These are phyloP conservation scores for Cercospora brassicicola DNA, from an alignment of 2,329 filamentous ascomycete species.

Conservation along the genomic window DNA sequence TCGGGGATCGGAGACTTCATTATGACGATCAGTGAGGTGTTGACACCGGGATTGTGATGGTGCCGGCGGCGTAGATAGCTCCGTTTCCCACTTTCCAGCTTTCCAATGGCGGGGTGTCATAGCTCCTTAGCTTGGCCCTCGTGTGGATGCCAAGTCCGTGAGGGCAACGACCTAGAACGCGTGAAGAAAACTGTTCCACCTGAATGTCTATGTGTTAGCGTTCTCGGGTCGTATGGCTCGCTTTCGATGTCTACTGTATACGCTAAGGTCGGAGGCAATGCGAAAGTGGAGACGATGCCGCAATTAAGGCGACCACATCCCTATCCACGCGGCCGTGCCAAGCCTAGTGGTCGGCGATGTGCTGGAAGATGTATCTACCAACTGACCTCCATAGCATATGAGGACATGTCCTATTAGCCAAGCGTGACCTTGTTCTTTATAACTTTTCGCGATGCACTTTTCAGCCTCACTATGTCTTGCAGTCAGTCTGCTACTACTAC, in stretches of 20 bases:
- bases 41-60: background rate
- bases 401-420: no score
- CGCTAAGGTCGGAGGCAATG: background rate
- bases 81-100: background rate
- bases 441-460: no score
- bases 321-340: background rate
- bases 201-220: no score
- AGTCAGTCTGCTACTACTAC: no score
- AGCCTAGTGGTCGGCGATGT: background rate
- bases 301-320: background rate
- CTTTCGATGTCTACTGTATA: background rate
- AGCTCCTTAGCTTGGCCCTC: background rate
- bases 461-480: no score
- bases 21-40: background rate
- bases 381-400: no score
- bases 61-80: background rate
- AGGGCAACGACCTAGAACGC: no score
- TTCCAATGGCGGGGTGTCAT: background rate
- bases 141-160: background rate
- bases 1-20: slow-evolving; percentile 33
- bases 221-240: no score
- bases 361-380: no score
- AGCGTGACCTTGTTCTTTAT: no score
- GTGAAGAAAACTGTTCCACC: no score
- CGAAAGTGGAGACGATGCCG: background rate